A percentile compares a stretch with the other conserved stretches of the same genome.
phyloP scores from a whole-genome alignment of 2,329 filamentous ascomycete species.

The Achaetomium macrosporum region DNA sequence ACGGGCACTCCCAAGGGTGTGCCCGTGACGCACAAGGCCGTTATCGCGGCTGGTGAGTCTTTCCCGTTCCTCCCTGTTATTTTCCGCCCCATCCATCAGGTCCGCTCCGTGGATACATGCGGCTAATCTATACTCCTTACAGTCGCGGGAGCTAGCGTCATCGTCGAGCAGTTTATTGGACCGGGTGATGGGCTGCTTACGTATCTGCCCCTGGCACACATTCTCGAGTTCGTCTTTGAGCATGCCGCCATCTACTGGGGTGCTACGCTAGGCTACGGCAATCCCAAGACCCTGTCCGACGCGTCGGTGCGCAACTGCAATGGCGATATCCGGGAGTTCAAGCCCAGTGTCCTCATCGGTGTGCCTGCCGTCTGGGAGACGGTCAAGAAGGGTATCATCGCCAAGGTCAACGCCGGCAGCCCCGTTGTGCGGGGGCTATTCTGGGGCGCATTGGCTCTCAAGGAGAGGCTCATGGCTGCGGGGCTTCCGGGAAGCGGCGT shows the following conservation, averaged over 20 bases:
- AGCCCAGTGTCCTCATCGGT: slow-evolving; percentile 75
- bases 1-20: slow-evolving; percentile 81
- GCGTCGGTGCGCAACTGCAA: slow-evolving; percentile 76
- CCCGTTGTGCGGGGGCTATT: slow-evolving; percentile 69
- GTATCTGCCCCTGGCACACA: slow-evolving; percentile 82
- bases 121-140: slow-evolving; percentile 4
- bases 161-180: slow-evolving; percentile 71
- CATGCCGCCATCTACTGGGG: slow-evolving; percentile 81
- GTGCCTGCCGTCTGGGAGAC: slow-evolving; percentile 88
- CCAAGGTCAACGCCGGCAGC: slow-evolving; percentile 66
- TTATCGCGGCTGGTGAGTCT: slow-evolving; percentile 64
- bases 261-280: slow-evolving; percentile 82
- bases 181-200: slow-evolving; percentile 74
- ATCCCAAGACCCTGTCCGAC: slow-evolving; percentile 79
- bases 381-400: slow-evolving; percentile 82
- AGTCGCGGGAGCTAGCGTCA: slow-evolving; percentile 71
- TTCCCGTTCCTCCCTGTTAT: neutral
- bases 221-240: slow-evolving; percentile 87
- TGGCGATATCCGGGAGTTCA: slow-evolving; percentile 81
- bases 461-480: slow-evolving; percentile 44
- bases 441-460: slow-evolving; percentile 52
- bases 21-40: slow-evolving; percentile 66
- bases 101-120: slow-evolving; percentile 1
- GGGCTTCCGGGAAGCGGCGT: slow-evolving; percentile 61
- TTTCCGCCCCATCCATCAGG: neutral